Evolutionary conservation across 208 protist genomes (phyloP), one percentile per base, ranked within the genome.

Genomic region (Balamuthia mandrillaris): DNA sequence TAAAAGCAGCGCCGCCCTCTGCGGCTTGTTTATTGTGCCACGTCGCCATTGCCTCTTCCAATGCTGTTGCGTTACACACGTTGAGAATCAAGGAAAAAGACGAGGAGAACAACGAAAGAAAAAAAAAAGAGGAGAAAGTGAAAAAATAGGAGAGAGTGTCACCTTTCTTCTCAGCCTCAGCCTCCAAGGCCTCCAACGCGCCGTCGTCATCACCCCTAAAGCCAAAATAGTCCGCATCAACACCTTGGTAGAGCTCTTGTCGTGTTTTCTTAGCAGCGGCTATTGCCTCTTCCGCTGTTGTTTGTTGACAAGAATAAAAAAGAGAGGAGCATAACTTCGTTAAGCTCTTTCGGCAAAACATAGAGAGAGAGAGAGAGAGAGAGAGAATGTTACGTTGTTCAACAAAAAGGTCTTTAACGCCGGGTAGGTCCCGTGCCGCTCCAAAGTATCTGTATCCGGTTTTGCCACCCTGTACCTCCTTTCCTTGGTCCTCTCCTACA

Each of bases 371-470:
- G n/a, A 39, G 24, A 70, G 24, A 27, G n/a, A 16, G 61, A 27
- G 31, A 16, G 16, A 16, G 27, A 16, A 16, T 70, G 31, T 24
- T 18, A 70, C 16, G 16, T 18, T 70, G 18, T 49, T 86, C 58
- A 4, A 91, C 54, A 74, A 96, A 94, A 18, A 96, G 77, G 61
- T 96, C 94, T 29, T 91, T 89, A 2, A 96, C 95, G 31, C 94
- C 95, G 2, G 94, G 94, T 18, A 96, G 85, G 10, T 96, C 83
- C 27, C 82, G 79, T 27, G 94, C 95, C 16, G 93, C 95, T 42
- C 95, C 95, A 78, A 95, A 96, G 85, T 96, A 96, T 35, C 66
- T n/a, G 27, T 77, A 77, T 12, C 66, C 66, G 12, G n/a, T 27
- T 27, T 24, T 12, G 18, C 52, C 33, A 65, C 16, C 16, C n/a